phyloP scores from a whole-genome alignment of 2,329 filamentous ascomycete species.

The Diaporthe destruens region DNA sequence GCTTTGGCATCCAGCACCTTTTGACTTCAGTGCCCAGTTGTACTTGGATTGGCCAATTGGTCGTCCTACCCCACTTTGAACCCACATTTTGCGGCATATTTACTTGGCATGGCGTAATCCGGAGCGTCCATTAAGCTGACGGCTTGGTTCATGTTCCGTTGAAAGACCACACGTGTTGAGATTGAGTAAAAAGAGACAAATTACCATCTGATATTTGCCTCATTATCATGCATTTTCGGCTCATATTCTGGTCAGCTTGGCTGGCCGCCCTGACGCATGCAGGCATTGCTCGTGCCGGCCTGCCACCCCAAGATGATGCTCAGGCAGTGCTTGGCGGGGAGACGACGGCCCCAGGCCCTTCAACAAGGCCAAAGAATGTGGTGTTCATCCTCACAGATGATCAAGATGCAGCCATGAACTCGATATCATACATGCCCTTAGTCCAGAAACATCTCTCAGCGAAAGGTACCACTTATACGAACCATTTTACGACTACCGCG shows the following conservation, averaged over 20 bases:
- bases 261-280: slow-evolving; percentile 11
- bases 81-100: slow-evolving; percentile 29
- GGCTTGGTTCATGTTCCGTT: not conserved
- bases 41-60: not conserved
- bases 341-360: not conserved
- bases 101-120: slow-evolving; percentile 25
- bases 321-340: slow-evolving; percentile 32
- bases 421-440: slow-evolving; percentile 70
- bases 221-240: slow-evolving; percentile 20
- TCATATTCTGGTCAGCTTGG: slow-evolving; percentile 22
- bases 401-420: slow-evolving; percentile 73
- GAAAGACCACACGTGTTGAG: not conserved
- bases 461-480: slow-evolving; percentile 69
- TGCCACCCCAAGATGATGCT: not conserved
- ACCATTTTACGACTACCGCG: slow-evolving; percentile 76
- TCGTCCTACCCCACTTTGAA: slow-evolving; percentile 10
- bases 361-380: slow-evolving; percentile 60
- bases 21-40: not conserved
- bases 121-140: not conserved
- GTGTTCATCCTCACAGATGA: slow-evolving; percentile 78
- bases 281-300: slow-evolving; percentile 16
- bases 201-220: too few relatives aligned
- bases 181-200: not conserved
- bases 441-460: slow-evolving; percentile 68
- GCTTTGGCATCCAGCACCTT: too few relatives aligned